Conservation (phyloP, 1,139 yeast species). For the Taphrina wiesneri region DNA sequence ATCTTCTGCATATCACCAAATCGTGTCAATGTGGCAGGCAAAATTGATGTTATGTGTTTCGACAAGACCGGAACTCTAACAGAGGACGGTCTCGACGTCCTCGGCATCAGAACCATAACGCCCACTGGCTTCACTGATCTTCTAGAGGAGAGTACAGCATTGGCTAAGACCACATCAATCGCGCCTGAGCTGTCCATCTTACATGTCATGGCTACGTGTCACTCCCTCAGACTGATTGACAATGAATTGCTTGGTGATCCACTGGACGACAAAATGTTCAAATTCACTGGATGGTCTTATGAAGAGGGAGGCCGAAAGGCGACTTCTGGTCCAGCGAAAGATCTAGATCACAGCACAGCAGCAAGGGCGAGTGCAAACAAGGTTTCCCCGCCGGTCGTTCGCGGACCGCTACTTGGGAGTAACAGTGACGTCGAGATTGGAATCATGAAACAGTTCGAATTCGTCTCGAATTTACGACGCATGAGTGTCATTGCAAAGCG, state of each 20-base stretch:
- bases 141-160: slow-evolving; percentile 23
- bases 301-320: slow-evolving; percentile 53
- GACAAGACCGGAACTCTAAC: slow-evolving; percentile 98
- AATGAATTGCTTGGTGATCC: slow-evolving; percentile 89
- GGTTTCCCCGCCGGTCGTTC: slow-evolving; percentile 25
- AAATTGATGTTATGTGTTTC: slow-evolving; percentile 83
- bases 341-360: slow-evolving; percentile 49
- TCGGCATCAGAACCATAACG: slow-evolving; percentile 71
- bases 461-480: slow-evolving; percentile 77
- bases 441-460: slow-evolving; percentile 75
- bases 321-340: slow-evolving; percentile 43
- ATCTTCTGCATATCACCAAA: slow-evolving; percentile 86
- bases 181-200: slow-evolving; percentile 39
- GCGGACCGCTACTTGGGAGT: neutral
- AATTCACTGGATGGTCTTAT: slow-evolving; percentile 74
- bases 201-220: slow-evolving; percentile 74
- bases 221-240: slow-evolving; percentile 77
- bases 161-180: slow-evolving; percentile 25
- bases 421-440: slow-evolving; percentile 48
- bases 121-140: slow-evolving; percentile 50
- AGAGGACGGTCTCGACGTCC: slow-evolving; percentile 90
- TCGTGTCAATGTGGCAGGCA: slow-evolving; percentile 91
- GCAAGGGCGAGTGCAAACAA: slow-evolving; percentile 37
- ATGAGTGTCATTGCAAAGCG: slow-evolving; percentile 77
- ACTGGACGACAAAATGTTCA: slow-evolving; percentile 87